phyloP scores from a whole-genome alignment of 164 flowering plant species.

The Berberis vulgaris region DNA sequence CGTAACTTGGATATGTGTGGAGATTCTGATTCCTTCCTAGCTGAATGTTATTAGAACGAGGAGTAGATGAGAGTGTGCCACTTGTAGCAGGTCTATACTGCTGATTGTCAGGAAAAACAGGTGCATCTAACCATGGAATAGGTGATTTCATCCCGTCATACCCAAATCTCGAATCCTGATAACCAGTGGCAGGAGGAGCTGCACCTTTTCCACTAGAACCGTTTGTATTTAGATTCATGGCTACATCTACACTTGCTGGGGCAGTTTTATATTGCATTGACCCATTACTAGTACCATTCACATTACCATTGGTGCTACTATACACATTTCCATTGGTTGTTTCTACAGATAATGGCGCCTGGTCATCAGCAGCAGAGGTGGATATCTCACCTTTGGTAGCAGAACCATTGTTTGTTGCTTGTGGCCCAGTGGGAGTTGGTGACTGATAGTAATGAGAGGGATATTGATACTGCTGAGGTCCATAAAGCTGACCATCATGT shows the following conservation, averaged over 20 bases:
- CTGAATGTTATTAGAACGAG: constrained; percentile 25
- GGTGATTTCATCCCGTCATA: constrained; percentile 36
- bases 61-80: constrained; percentile 18
- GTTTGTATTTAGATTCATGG: constrained; percentile 13
- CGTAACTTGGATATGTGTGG: constrained; percentile 31
- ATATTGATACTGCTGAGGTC: constrained; percentile 70
- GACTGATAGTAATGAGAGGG: constrained; percentile 51
- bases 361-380: constrained; percentile 36
- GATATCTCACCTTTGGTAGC: constrained; percentile 32
- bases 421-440: constrained; percentile 30
- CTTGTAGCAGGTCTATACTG: constrained; percentile 21
- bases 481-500: constrained; percentile 71
- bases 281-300: constrained; percentile 33
- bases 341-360: constrained; percentile 40
- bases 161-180: constrained; percentile 47
- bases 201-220: constrained; percentile 23
- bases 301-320: constrained; percentile 11
- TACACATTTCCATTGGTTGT: constrained; percentile 24
- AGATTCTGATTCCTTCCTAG: constrained; percentile 41
- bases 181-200: constrained; percentile 34
- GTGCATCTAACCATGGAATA: constrained; percentile 35
- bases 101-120: constrained; percentile 34
- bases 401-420: constrained; percentile 19
- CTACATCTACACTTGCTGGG: constrained; percentile 22
- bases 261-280: constrained; percentile 26